Evolutionary conservation across 208 protist genomes (phyloP).

Genomic region (Trypanosoma caninum): DNA sequence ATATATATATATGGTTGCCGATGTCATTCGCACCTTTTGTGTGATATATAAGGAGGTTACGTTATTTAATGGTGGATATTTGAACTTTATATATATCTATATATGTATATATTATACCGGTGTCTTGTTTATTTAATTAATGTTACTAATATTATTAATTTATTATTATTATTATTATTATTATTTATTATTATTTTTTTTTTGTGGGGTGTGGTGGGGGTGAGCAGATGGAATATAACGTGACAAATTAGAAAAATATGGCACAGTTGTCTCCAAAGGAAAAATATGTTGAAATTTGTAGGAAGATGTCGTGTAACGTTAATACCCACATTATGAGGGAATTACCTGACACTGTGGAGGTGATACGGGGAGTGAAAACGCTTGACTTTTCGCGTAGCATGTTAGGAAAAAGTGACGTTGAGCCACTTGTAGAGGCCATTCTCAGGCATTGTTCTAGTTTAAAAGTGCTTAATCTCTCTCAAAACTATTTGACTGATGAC

Average conservation of each 20-base stretch:
- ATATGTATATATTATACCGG: not conserved
- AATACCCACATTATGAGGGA: slow-evolving; percentile 18
- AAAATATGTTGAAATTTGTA: slow-evolving; percentile 4
- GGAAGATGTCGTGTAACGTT: not conserved
- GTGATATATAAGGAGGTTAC: too few relatives aligned
- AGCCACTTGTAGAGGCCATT: slow-evolving; percentile 17
- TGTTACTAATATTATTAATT: too few relatives aligned
- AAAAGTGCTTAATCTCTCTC: slow-evolving; percentile 19
- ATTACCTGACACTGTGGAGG: slow-evolving; percentile 19
- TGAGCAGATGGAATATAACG: too few relatives aligned
- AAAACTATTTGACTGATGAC: slow-evolving; percentile 28
- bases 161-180: too few relatives aligned
- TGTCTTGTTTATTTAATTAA: not conserved
- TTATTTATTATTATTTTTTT: slow-evolving; percentile 3
- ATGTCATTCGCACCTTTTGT: too few relatives aligned
- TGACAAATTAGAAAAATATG: not conserved
- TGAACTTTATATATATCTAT: too few relatives aligned
- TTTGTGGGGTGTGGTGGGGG: not conserved
- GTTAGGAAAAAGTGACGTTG: slow-evolving; percentile 20
- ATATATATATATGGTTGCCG: too few relatives aligned
- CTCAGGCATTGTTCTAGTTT: slow-evolving; percentile 18
- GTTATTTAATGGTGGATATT: too few relatives aligned
- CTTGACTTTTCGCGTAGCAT: slow-evolving; percentile 27
- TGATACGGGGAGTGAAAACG: slow-evolving; percentile 8
- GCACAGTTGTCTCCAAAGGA: slow-evolving; percentile 1